These are phyloP conservation scores for Sugiyamaella pinicola DNA, from an alignment of 1,139 yeast species.

Conservation along the genomic window DNA sequence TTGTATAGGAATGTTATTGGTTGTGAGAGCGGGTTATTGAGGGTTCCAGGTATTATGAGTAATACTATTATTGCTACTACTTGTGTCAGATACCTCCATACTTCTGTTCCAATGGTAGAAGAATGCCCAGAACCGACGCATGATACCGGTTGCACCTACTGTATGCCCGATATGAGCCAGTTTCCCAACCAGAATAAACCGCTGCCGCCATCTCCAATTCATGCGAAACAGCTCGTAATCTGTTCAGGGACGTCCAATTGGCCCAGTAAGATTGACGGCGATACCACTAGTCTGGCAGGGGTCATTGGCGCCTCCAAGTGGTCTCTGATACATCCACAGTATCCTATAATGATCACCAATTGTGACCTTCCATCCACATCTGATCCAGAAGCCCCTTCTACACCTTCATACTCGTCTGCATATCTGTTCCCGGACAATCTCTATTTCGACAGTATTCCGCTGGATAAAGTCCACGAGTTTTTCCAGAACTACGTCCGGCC, in stretches of 20 bases:
- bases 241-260: conserved; percentile 51
- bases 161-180: conserved; percentile 47
- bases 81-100: conserved; percentile 1
- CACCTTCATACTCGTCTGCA: conserved; percentile 29
- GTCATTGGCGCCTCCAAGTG: conserved; percentile 19
- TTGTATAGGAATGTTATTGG: no score
- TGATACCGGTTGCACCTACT: conserved; percentile 67
- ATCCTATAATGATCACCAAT: conserved; percentile 58
- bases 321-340: conserved; percentile 39
- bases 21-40: no score
- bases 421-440: conserved; percentile 60
- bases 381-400: conserved; percentile 13
- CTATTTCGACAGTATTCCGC: conserved; percentile 44
- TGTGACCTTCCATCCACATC: conserved; percentile 38
- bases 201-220: conserved; percentile 48
- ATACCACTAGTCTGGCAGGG: conserved; percentile 48
- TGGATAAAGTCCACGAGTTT: conserved; percentile 45
- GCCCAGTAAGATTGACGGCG: conserved; percentile 60
- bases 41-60: no score
- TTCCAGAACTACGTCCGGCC: conserved; percentile 43
- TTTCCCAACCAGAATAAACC: conserved; percentile 25
- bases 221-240: conserved; percentile 60
- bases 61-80: no score
- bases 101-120: conserved; percentile 20
- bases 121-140: conserved; percentile 54